Percentiles rank a stretch among this genome's conserved stretches.
phyloP scores from a whole-genome alignment of 352 stramenopile genomes.

The Globisporangium barbulae region DNA sequence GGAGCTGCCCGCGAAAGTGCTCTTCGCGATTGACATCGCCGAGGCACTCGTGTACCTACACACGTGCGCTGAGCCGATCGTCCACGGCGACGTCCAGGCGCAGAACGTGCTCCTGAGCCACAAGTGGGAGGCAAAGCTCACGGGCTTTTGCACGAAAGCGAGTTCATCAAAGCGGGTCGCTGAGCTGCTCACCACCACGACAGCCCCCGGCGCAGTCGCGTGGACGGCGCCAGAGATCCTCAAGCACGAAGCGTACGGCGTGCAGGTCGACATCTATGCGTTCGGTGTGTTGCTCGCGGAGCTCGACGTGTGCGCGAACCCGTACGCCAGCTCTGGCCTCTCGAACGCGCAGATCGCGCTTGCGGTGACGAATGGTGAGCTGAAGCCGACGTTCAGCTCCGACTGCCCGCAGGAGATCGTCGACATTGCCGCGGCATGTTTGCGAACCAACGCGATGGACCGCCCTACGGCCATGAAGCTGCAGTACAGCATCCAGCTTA shows the following conservation, averaged over 20 bases:
- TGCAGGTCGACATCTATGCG: constrained; percentile 27
- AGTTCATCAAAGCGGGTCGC: background rate
- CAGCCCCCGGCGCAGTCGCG: constrained; percentile 22
- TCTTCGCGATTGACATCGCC: constrained; percentile 23
- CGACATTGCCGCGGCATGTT: constrained; percentile 43
- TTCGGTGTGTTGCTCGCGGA: constrained; percentile 34
- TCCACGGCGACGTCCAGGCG: constrained; percentile 16
- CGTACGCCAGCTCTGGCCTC: constrained; percentile 9
- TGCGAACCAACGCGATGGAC: constrained; percentile 39
- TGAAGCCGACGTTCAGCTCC: constrained; percentile 40
- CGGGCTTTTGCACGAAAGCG: constrained; percentile 11
- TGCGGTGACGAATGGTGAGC: constrained; percentile 35
- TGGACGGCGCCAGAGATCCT: constrained; percentile 33
- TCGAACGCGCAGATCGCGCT: constrained; percentile 35
- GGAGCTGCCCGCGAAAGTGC: constrained; percentile 4
- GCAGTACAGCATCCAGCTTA: constrained; percentile 45
- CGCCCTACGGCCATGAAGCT: constrained; percentile 59
- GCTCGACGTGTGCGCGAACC: constrained; percentile 35
- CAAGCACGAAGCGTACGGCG: constrained; percentile 19
- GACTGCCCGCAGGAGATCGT: constrained; percentile 49
- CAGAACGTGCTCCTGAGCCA: constrained; percentile 18
- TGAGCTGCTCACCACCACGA: constrained; percentile 25
- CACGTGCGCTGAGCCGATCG: constrained; percentile 14
- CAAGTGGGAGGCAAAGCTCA: constrained; percentile 19
- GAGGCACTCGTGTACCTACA: constrained; percentile 44